A percentile compares a stretch with the other conserved stretches of the same genome.
These are phyloP conservation scores for Bisporella sp. DNA, from an alignment of 2,329 filamentous ascomycete species.

Conservation along the genomic window DNA sequence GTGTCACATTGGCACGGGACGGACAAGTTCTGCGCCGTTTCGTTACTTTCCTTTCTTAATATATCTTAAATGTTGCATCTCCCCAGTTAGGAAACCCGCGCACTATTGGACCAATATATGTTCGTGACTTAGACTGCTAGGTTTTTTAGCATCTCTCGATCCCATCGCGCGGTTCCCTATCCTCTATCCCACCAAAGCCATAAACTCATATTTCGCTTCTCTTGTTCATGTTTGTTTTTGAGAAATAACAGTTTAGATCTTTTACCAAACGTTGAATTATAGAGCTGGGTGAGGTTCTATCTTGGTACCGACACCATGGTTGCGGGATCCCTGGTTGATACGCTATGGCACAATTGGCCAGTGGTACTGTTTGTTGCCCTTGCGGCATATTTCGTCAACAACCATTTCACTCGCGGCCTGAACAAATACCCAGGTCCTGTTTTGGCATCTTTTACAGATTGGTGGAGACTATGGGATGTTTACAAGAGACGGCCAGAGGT, in stretches of 20 bases:
- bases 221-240: not conserved
- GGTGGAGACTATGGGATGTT: slow-evolving; percentile 70
- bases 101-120: not conserved
- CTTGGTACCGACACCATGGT: not conserved
- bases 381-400: slow-evolving; percentile 37
- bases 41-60: too few relatives aligned
- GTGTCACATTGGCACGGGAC: too few relatives aligned
- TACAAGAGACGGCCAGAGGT: slow-evolving; percentile 56
- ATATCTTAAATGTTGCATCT: too few relatives aligned
- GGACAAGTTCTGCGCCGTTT: too few relatives aligned
- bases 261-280: not conserved
- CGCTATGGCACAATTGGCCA: slow-evolving; percentile 35
- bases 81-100: too few relatives aligned
- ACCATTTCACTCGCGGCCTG: slow-evolving; percentile 49
- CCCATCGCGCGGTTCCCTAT: not conserved
- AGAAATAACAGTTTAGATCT: not conserved
- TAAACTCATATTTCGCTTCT: not conserved
- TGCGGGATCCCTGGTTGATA: not conserved
- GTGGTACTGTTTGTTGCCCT: slow-evolving; percentile 28
- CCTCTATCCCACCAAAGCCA: not conserved
- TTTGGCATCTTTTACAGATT: slow-evolving; percentile 61
- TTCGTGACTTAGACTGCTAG: not conserved
- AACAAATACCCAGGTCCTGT: slow-evolving; percentile 68
- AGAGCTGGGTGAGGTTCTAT: too few relatives aligned
- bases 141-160: not conserved